Evolutionary conservation across 495 filamentous ascomycete genomes (phyloP), one percentile per base, ranked within the genome.

Genomic region (Usnea hakonensis): DNA sequence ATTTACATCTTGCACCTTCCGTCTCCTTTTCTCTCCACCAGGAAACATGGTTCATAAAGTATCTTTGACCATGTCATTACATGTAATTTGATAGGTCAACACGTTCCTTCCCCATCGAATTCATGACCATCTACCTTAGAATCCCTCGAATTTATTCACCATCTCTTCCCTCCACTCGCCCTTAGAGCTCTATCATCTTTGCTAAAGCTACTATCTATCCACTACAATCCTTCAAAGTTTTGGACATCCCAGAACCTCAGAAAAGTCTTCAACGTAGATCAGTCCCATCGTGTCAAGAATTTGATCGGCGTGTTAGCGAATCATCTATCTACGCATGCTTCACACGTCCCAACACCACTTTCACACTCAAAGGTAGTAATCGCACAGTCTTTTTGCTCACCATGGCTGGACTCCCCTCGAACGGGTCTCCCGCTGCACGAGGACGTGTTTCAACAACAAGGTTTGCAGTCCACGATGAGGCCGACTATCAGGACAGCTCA

Each of bases 361-460:
- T 17, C 36, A 21, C 28, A 58, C 44, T 26, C 26, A 23, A 32
- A 61, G 33, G 32, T 36, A 64, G 33, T 21, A 28, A n/a, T 41
- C 35, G 32, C n/a, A 30, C 28, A 46, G 32, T 55, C 50, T 37
- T 28, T 14, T 44, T 14, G 23, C 17, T 17, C 52, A 68, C 53
- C 55, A 83, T 83, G 82, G 79, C 81, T 65, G 60, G 71, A 32
- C 58, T 72, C 26, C 65, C 71, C 35, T 76, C 78, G 19, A 77
- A 75, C 32, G 81, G 78, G 41, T 83, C 82, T 50, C 79, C 82
- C 33, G 69, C 65, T 55, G 70, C 74, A 58, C 75, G 78, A 62
- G 76, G 77, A 11, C 65, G 68, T 30, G n/a, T 61, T 23, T 70
- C 71, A 58, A 38, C 71, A 61, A 44, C 60, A 40, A 64, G 66